Conservation (phyloP, 306 rosid genomes). For the Quercus mongolica region DNA sequence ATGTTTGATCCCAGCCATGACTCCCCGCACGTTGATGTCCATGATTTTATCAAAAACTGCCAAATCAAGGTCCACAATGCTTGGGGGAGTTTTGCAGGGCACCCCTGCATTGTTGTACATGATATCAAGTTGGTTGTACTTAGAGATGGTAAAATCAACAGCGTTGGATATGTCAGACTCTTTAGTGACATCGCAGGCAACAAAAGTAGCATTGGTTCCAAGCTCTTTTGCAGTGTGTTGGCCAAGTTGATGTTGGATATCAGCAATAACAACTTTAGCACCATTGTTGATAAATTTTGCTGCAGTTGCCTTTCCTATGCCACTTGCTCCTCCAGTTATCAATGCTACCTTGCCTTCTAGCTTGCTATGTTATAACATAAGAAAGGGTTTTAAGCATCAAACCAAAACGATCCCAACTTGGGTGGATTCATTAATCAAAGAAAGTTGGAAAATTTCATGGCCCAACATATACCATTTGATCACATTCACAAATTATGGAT, state of each 20-base stretch:
- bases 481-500: neutral
- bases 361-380: conserved; percentile 38
- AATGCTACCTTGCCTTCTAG: conserved; percentile 82
- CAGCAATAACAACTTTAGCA: conserved; percentile 87
- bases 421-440: neutral
- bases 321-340: conserved; percentile 94
- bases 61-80: conserved; percentile 65
- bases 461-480: neutral
- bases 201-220: conserved; percentile 67
- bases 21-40: conserved; percentile 70
- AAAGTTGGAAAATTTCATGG: neutral
- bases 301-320: conserved; percentile 84
- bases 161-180: conserved; percentile 72
- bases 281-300: conserved; percentile 68
- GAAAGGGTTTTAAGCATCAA: neutral
- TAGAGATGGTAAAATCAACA: conserved; percentile 64
- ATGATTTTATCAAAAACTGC: conserved; percentile 54
- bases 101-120: conserved; percentile 87
- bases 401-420: neutral
- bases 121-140: conserved; percentile 65
- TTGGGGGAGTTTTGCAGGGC: conserved; percentile 66
- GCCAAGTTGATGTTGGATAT: conserved; percentile 62
- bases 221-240: conserved; percentile 57
- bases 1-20: conserved; percentile 72
- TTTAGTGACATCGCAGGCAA: conserved; percentile 65